These are phyloP conservation scores for Omphalotus guepiniiformis DNA, from an alignment of 768 basidiomycete genomes.

Conservation along the genomic window DNA sequence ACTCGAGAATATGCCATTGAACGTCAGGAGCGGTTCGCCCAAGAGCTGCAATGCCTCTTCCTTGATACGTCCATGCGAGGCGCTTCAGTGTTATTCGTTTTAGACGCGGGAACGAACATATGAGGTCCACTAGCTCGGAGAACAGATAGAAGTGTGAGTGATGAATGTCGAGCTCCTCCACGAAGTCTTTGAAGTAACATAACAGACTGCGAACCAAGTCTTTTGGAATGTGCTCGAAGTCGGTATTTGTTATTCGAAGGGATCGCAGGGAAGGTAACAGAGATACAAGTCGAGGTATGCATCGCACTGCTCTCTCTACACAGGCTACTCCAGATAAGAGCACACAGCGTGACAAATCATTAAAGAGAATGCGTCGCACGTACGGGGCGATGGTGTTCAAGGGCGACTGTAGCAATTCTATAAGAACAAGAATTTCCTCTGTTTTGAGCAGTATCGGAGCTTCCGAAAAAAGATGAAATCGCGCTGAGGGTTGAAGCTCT, in stretches of 20 bases:
- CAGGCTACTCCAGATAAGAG: neutral
- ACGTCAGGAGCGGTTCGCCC: neutral
- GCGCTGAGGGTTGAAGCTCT: slow-evolving; percentile 2
- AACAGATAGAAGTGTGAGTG: slow-evolving; percentile 5
- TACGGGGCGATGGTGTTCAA: slow-evolving; percentile 10
- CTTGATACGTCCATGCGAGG: slow-evolving; percentile 4
- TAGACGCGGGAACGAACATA: slow-evolving; percentile 4
- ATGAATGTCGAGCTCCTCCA: neutral
- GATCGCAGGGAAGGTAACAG: neutral
- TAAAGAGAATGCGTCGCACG: slow-evolving; percentile 6
- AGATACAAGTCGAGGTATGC: slow-evolving; percentile 5
- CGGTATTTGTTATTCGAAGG: slow-evolving; percentile 9
- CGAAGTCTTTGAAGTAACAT: neutral
- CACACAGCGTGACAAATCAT: slow-evolving; percentile 1
- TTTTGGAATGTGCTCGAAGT: slow-evolving; percentile 9
- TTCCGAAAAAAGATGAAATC: slow-evolving; percentile 9
- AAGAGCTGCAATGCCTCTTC: neutral
- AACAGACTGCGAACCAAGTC: slow-evolving; percentile 6
- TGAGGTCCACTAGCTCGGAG: slow-evolving; percentile 5
- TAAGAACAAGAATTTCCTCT: neutral
- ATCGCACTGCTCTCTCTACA: slow-evolving; percentile 1
- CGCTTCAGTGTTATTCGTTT: neutral
- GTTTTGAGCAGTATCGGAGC: neutral
- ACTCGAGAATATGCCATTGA: slow-evolving; percentile 7
- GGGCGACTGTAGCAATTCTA: slow-evolving; percentile 1